phyloP scores from a whole-genome alignment of 1,284 basidiomycete genomes.

The Binderoboletus segoi region DNA sequence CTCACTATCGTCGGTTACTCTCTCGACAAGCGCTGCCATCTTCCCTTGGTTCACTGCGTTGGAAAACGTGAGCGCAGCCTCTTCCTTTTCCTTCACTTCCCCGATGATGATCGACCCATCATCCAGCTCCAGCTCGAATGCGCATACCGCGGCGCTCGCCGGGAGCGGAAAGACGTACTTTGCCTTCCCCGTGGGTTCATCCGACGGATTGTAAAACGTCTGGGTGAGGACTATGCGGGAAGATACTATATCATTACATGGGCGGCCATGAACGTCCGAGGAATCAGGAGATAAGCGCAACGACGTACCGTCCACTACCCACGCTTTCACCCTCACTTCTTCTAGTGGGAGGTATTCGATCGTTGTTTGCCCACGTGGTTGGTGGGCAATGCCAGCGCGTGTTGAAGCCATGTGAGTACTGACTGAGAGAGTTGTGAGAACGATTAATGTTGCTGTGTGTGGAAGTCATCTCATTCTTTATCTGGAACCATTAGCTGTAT shows the following conservation, averaged over 20 bases:
- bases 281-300: not conserved
- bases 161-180: constrained; percentile 65
- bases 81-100: constrained; percentile 49
- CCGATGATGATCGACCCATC: constrained; percentile 48
- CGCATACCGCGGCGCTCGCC: constrained; percentile 51
- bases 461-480: constrained; percentile 12
- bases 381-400: constrained; percentile 43
- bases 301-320: constrained; percentile 50
- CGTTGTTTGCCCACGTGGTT: constrained; percentile 23
- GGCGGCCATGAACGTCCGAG: not conserved
- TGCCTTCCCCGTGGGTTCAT: constrained; percentile 42
- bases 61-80: constrained; percentile 47
- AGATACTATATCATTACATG: constrained; percentile 40
- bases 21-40: constrained; percentile 49
- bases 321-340: constrained; percentile 42
- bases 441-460: constrained; percentile 4
- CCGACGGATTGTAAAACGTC: constrained; percentile 45
- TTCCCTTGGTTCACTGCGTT: constrained; percentile 45
- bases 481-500: constrained; percentile 12
- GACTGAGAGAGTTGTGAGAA: not conserved
- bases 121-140: constrained; percentile 47
- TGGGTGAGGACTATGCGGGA: constrained; percentile 55
- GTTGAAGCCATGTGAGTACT: constrained; percentile 17
- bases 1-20: constrained; percentile 55
- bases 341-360: constrained; percentile 44